Conservation (phyloP, 768 basidiomycete species). For the Wakefieldia striispora region DNA sequence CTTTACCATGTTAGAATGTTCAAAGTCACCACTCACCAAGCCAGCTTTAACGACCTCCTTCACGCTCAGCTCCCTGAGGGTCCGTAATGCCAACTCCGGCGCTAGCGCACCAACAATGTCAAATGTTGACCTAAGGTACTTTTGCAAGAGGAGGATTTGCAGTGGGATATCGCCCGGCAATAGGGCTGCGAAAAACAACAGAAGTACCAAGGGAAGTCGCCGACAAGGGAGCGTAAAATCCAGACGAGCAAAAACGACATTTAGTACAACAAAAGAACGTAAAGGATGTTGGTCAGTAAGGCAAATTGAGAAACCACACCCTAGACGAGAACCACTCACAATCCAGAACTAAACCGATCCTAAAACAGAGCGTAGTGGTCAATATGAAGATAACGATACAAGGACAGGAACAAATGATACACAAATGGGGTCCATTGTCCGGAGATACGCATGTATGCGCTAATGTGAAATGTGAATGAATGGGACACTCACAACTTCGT, state of each 20-base stretch:
- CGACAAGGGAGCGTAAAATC: not conserved
- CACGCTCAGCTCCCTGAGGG: constrained; percentile 59
- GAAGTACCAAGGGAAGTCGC: constrained; percentile 8
- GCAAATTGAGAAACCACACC: not conserved
- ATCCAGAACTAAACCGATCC: constrained; percentile 31
- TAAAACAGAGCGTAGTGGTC: constrained; percentile 3
- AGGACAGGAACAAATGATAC: not conserved
- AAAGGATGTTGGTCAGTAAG: constrained; percentile 8
- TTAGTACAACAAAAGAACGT: not conserved
- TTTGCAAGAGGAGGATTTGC: constrained; percentile 81
- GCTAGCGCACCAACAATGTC: constrained; percentile 76
- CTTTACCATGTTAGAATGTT: not conserved
- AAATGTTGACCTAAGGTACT: constrained; percentile 78
- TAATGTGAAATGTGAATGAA: not conserved
- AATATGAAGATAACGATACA: constrained; percentile 2
- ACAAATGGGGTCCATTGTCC: not conserved
- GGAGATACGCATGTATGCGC: too few relatives aligned
- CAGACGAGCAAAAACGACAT: not conserved
- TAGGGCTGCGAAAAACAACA: constrained; percentile 46
- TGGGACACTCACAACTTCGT: constrained; percentile 63
- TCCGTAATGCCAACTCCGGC: constrained; percentile 59
- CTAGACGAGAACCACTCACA: constrained; percentile 15
- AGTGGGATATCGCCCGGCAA: constrained; percentile 82
- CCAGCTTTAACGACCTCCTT: constrained; percentile 56
- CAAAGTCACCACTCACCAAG: constrained; percentile 25